These are phyloP conservation scores for Mycothermus thermophilus DNA, from an alignment of 495 filamentous ascomycete species.

Conservation along the genomic window DNA sequence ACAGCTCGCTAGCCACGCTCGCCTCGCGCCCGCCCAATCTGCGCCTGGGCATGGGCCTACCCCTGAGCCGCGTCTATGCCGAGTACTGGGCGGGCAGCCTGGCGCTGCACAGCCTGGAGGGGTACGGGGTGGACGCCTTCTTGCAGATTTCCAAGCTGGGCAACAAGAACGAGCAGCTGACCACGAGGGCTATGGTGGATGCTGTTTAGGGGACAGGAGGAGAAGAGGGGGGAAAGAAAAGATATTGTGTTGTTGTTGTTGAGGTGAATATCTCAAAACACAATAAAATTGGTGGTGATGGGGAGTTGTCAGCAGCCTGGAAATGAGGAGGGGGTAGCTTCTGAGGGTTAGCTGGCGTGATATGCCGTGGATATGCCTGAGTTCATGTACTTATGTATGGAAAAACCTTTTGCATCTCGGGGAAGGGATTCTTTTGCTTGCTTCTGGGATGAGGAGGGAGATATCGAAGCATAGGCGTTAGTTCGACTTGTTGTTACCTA, in stretches of 20 bases:
- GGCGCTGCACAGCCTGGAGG: constrained; percentile 84
- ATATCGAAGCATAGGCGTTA: no score
- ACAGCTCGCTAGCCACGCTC: constrained; percentile 60
- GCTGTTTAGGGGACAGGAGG: constrained; percentile 43
- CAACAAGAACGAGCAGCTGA: constrained; percentile 96
- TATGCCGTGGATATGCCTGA: no score
- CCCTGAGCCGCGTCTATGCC: constrained; percentile 87
- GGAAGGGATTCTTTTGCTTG: no score
- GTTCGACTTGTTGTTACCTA: no score
- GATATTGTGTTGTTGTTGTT: not conserved
- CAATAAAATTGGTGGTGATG: not conserved
- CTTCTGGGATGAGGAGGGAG: no score
- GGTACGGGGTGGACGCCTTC: constrained; percentile 96
- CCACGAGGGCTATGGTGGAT: constrained; percentile 76
- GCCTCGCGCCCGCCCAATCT: constrained; percentile 75
- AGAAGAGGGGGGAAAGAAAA: not conserved
- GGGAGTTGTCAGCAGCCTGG: not conserved
- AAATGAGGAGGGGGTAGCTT: no score
- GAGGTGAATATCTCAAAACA: not conserved
- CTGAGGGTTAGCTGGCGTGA: no score
- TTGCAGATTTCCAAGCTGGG: constrained; percentile 93
- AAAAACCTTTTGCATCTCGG: no score
- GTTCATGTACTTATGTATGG: no score
- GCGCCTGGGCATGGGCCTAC: constrained; percentile 82
- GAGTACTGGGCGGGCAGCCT: constrained; percentile 97